phyloP scores from a whole-genome alignment of 306 rosid species.

The Rosa persica region DNA sequence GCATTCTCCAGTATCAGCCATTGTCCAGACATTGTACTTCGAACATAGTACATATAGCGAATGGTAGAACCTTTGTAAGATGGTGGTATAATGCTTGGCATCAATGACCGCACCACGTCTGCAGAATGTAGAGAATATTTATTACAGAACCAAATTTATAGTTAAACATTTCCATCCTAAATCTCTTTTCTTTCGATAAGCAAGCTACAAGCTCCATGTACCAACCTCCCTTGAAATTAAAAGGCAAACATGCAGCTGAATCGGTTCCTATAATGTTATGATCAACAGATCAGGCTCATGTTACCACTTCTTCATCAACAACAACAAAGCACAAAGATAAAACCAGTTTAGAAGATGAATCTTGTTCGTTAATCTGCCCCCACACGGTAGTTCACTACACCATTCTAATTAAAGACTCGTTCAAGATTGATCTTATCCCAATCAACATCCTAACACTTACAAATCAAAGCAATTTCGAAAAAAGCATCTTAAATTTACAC shows the following conservation, averaged over 20 bases:
- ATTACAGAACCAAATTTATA: constrained; percentile 10
- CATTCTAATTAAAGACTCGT: not conserved
- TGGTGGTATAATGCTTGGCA: constrained; percentile 81
- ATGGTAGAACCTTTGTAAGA: constrained; percentile 94
- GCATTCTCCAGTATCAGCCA: constrained; percentile 83
- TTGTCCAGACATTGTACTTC: constrained; percentile 64
- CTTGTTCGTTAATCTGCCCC: not conserved
- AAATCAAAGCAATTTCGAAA: not conserved
- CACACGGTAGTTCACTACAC: not conserved
- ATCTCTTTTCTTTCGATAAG: not conserved
- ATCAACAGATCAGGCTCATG: not conserved
- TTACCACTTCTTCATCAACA: not conserved
- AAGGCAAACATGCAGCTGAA: not conserved
- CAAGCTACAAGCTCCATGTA: not conserved
- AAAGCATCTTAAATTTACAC: not conserved
- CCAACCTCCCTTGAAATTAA: not conserved
- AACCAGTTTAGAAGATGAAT: not conserved
- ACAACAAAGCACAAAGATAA: not conserved
- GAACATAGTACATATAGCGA: constrained; percentile 84
- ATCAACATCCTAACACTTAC: not conserved
- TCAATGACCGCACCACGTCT: constrained; percentile 65
- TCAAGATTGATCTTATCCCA: not conserved
- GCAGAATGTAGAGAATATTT: constrained; percentile 26
- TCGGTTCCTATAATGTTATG: not conserved
- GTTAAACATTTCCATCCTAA: not conserved